These are phyloP conservation scores for Apiotrichum sp. DNA, from an alignment of 1,284 basidiomycete species.

Conservation along the genomic window DNA sequence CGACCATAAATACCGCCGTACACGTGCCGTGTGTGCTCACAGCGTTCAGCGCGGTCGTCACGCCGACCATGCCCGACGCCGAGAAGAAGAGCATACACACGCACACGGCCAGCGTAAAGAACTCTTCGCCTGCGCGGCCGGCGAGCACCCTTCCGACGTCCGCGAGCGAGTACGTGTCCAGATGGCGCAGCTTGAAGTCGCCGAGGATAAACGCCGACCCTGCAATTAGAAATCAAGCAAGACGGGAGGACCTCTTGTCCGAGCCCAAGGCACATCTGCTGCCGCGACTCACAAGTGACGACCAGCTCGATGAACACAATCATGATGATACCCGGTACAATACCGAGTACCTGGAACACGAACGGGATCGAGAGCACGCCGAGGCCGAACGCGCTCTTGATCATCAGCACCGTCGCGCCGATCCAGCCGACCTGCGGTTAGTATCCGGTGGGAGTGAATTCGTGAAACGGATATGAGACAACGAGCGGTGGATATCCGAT, in stretches of 20 bases:
- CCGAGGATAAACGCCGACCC: slow-evolving; percentile 14
- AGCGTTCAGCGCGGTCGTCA: slow-evolving; percentile 47
- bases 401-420: slow-evolving; percentile 51
- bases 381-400: slow-evolving; percentile 57
- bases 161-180: slow-evolving; percentile 24
- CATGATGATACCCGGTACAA: slow-evolving; percentile 54
- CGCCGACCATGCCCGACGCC: slow-evolving; percentile 24
- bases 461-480: too few relatives aligned
- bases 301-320: slow-evolving; percentile 43
- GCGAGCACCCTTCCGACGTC: slow-evolving; percentile 24
- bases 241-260: too few relatives aligned
- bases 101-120: slow-evolving; percentile 17
- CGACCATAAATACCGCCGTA: slow-evolving; percentile 40
- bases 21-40: slow-evolving; percentile 39
- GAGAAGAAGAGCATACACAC: slow-evolving; percentile 18
- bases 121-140: slow-evolving; percentile 17
- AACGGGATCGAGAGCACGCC: slow-evolving; percentile 57
- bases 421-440: slow-evolving; percentile 14
- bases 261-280: too few relatives aligned
- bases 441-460: too few relatives aligned
- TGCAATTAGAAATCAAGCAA: too few relatives aligned
- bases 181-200: slow-evolving; percentile 25
- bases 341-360: slow-evolving; percentile 54
- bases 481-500: too few relatives aligned
- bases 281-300: slow-evolving; percentile 30